Conservation (phyloP, 208 protist species). For the Wallacemonas rigidus region DNA sequence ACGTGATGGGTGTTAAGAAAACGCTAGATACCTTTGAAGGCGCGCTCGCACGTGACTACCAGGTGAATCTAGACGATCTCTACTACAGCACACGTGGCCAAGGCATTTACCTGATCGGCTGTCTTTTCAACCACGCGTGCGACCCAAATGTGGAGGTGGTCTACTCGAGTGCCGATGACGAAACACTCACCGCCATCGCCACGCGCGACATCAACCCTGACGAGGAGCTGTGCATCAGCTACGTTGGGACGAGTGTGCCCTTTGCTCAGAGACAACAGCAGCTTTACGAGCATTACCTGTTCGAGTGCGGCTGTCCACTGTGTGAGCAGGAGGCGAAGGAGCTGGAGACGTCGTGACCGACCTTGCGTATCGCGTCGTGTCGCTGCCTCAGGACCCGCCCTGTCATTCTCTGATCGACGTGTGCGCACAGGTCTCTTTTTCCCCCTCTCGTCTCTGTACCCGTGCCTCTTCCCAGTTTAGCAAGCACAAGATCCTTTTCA, state of each 20-base stretch:
- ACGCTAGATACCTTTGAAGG: slow-evolving; percentile 40
- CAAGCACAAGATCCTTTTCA: no score
- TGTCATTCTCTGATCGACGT: no score
- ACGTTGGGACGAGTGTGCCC: slow-evolving; percentile 59
- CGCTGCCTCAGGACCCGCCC: no score
- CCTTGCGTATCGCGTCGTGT: background rate
- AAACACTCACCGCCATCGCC: slow-evolving; percentile 60
- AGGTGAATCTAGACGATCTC: slow-evolving; percentile 18
- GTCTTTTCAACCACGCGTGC: slow-evolving; percentile 83
- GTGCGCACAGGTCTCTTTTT: no score
- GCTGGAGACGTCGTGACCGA: background rate
- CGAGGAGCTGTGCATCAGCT: slow-evolving; percentile 78
- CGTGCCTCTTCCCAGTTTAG: no score
- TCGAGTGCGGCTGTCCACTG: slow-evolving; percentile 54
- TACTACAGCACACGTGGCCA: slow-evolving; percentile 51
- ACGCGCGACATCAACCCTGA: slow-evolving; percentile 55
- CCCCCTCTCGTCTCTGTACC: no score
- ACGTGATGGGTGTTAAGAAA: slow-evolving; percentile 18
- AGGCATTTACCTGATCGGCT: slow-evolving; percentile 68
- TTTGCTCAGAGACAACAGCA: slow-evolving; percentile 53
- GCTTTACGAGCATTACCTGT: slow-evolving; percentile 80
- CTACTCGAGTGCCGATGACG: slow-evolving; percentile 53
- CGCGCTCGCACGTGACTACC: slow-evolving; percentile 6
- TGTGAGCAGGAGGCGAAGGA: slow-evolving; percentile 21
- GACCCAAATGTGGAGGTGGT: slow-evolving; percentile 71